Base-by-base conservation (phyloP, 179 eudicot genomes). In the Beta macrorhiza region DNA sequence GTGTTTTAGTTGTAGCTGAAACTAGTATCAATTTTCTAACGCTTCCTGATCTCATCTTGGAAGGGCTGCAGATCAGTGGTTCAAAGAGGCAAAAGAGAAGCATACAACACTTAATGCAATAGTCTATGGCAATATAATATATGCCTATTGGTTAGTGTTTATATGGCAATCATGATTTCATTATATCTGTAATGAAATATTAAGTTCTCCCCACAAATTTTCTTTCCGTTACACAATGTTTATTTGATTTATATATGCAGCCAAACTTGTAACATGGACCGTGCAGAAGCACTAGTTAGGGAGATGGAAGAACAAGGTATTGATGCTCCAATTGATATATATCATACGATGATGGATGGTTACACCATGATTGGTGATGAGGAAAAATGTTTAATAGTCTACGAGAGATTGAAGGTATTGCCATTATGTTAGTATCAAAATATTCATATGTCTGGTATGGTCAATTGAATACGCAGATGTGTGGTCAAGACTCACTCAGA, bases 261-360 rank as follows among this genome's bases (percentile, higher is more conserved):
- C 87, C 98, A 91, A 88, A 84, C 79, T 20, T 87, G 88, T 83
- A 86, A 91, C 82, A 90, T 95, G 95, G 93, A 87, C 49, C 88
- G 83, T 81, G 99, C 99, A 76, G 99, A 95, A 89, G 91, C 84
- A 58, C 91, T 92, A 84, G 98, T 95, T 70, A 91, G 95, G 89
- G 98, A 95, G 87, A 95, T 93, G 99, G 99, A 95, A 86, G 98
- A 93, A 85, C 94, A 91, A 85, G 99, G 99, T 84, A 91, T 95
- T 84, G 99, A 95, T 89, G 99, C 98, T 79, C 90, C 95, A 67
- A 89, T 92, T 73, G 97, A 90, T 86, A 93, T 92, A 85, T 95
- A 95, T 81, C 99, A 95, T 78, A 92, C 92, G 32, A 95, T 95
- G 99, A 95, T 95, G 98, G 97, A 93, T 89, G 99, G 99, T 69